These are phyloP conservation scores for Aspergillus tanneri DNA, from an alignment of 2,329 filamentous ascomycete genomes.

Conservation along the genomic window DNA sequence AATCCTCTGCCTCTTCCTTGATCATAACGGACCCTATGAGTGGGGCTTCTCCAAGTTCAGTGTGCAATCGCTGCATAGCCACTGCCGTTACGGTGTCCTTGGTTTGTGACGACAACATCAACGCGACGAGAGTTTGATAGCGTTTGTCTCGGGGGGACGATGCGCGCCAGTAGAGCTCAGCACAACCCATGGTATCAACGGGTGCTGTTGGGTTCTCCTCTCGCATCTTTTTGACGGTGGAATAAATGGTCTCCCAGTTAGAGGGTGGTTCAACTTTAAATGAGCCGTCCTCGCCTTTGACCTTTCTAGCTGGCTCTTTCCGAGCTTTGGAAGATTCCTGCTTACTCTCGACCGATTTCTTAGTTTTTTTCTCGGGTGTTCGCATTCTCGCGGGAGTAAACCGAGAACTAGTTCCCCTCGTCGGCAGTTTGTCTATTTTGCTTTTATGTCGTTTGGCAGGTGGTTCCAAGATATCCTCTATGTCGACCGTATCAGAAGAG, in stretches of 20 bases:
- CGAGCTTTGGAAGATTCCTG: conserved; percentile 32
- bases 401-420: neutral
- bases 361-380: conserved; percentile 12
- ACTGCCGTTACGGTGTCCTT: conserved; percentile 88
- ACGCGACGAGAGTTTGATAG: conserved; percentile 80
- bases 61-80: conserved; percentile 76
- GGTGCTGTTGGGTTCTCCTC: conserved; percentile 67
- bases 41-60: conserved; percentile 57
- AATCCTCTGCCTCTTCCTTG: conserved; percentile 26
- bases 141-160: conserved; percentile 59
- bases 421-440: conserved; percentile 28
- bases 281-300: conserved; percentile 38
- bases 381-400: neutral
- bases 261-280: conserved; percentile 59
- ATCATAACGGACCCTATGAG: conserved; percentile 9
- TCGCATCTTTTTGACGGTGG: conserved; percentile 73
- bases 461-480: conserved; percentile 56
- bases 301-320: conserved; percentile 42
- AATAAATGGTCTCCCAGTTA: conserved; percentile 83
- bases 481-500: conserved; percentile 51
- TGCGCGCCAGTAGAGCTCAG: conserved; percentile 45
- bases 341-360: conserved; percentile 29
- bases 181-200: conserved; percentile 97
- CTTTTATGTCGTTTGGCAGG: conserved; percentile 52
- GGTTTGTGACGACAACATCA: conserved; percentile 91